Evolutionary conservation across 2,329 filamentous ascomycete genomes (phyloP), one percentile per base, ranked within the genome.

Genomic region (Verticillium nubilum): DNA sequence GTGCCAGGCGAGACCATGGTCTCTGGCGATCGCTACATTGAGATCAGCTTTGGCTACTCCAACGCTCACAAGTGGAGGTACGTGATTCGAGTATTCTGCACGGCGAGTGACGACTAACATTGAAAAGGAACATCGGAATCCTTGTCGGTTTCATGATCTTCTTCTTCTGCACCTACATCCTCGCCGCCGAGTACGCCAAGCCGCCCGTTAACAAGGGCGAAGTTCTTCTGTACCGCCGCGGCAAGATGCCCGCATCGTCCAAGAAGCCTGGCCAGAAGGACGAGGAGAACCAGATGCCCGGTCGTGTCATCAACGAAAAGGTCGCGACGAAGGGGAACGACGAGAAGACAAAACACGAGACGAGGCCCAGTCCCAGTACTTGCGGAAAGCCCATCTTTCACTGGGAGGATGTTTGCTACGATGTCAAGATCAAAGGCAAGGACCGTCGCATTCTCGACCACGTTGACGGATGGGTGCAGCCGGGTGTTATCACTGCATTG

Each of bases 401-500:
- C 63, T 91, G 88, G 88, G 78, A 85, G 59, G 79, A 89, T 63
- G 82, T 91, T 2, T 88, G 86, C 69, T 91, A 73, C 27, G 71
- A 78, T 25, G 76, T 78, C 66, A 84, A 85, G 65, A 89, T 91
- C 69, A 90, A 91, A 71, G 78, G 78, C 2, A 81, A 89, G 62
- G 72, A 78, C 5, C 81, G 88, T 10, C 82, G 86, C 35, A 83
- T 92, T 64, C 73, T 92, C 54, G 85, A 92, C 64, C 79, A 89
- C 56, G 86, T 92, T 2, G 86, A 91, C 67, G 89, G 89, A 5
- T 92, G 87, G 86, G 88, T 92, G 59, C 89, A 90, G 69, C 89
- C 89, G 7, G 89, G 89, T 47, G 88, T 86, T 17, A 75, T 90
- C 29, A 92, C 89, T 6, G 89, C 88, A 26, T 77, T 90, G 1